Evolutionary conservation across 2,329 filamentous ascomycete genomes (phyloP).

Genomic region (Grosmannia clavigera): DNA sequence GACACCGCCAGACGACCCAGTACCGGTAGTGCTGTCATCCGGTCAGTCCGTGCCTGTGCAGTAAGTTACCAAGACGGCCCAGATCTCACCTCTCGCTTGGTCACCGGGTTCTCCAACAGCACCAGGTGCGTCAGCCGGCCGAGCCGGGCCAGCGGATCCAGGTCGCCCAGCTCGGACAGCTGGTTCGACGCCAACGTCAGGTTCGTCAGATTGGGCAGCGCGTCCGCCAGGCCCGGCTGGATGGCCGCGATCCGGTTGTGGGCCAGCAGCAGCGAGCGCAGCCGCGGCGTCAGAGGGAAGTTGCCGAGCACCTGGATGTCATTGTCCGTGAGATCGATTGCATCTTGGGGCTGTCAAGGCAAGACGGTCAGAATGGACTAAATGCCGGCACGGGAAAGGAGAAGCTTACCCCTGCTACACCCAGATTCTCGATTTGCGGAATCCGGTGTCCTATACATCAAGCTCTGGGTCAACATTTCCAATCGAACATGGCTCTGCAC

Average conservation of each 20-base stretch:
- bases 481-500: too few species aligned
- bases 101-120: slow-evolving; percentile 77
- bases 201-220: slow-evolving; percentile 70
- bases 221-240: slow-evolving; percentile 59
- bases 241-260: slow-evolving; percentile 80
- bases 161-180: slow-evolving; percentile 69
- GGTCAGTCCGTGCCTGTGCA: not conserved
- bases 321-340: slow-evolving; percentile 97
- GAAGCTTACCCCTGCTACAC: slow-evolving; percentile 68
- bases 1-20: slow-evolving; percentile 82
- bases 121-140: slow-evolving; percentile 64
- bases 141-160: slow-evolving; percentile 67
- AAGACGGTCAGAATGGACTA: not conserved
- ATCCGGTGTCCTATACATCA: slow-evolving; percentile 80
- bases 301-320: slow-evolving; percentile 83
- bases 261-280: slow-evolving; percentile 78
- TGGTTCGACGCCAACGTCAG: slow-evolving; percentile 77
- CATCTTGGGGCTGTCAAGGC: slow-evolving; percentile 65
- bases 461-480: too few species aligned
- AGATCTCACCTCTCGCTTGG: slow-evolving; percentile 70
- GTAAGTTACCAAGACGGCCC: not conserved
- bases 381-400: slow-evolving; percentile 4
- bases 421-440: slow-evolving; percentile 92
- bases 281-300: slow-evolving; percentile 80
- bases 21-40: slow-evolving; percentile 67